Evolutionary conservation across 2,329 filamentous ascomycete genomes (phyloP).

Genomic region (Chaetomium globosum): DNA sequence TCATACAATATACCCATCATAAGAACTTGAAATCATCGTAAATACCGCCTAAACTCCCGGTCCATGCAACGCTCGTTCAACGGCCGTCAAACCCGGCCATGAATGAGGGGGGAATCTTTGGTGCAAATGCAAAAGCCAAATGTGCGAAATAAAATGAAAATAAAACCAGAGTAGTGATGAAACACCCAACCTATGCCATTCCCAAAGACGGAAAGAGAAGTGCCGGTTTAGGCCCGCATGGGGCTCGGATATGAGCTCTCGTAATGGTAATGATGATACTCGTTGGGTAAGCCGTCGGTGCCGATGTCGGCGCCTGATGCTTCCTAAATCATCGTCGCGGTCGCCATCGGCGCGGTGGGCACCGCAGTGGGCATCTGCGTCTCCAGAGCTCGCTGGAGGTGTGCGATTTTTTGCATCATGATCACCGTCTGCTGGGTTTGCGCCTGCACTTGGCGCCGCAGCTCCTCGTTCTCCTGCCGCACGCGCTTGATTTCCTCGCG

Average conservation of each 20-base stretch:
- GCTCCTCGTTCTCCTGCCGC: constrained; percentile 64
- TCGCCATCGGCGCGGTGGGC: constrained; percentile 22
- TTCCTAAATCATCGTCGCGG: constrained; percentile 31
- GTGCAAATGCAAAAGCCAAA: constrained; percentile 24
- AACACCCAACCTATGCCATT: neutral
- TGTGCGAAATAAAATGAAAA: constrained; percentile 14
- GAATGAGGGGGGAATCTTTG: constrained; percentile 27
- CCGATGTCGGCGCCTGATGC: neutral
- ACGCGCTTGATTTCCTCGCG: constrained; percentile 69
- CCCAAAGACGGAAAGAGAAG: neutral
- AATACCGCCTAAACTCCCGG: constrained; percentile 20
- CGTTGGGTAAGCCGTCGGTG: neutral
- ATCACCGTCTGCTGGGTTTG: constrained; percentile 49
- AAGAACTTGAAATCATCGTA: constrained; percentile 14
- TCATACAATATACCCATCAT: constrained; percentile 21
- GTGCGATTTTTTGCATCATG: constrained; percentile 31
- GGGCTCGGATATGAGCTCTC: neutral
- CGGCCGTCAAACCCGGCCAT: constrained; percentile 17
- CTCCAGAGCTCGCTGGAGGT: constrained; percentile 30
- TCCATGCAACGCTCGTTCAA: constrained; percentile 26
- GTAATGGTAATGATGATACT: neutral
- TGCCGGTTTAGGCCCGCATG: constrained; percentile 6
- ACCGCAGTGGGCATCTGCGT: constrained; percentile 9
- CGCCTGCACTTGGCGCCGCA: constrained; percentile 54
- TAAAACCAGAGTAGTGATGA: constrained; percentile 7